Conservation (phyloP, 2,329 filamentous ascomycete genomes). For the Sphaerulina populicola region DNA sequence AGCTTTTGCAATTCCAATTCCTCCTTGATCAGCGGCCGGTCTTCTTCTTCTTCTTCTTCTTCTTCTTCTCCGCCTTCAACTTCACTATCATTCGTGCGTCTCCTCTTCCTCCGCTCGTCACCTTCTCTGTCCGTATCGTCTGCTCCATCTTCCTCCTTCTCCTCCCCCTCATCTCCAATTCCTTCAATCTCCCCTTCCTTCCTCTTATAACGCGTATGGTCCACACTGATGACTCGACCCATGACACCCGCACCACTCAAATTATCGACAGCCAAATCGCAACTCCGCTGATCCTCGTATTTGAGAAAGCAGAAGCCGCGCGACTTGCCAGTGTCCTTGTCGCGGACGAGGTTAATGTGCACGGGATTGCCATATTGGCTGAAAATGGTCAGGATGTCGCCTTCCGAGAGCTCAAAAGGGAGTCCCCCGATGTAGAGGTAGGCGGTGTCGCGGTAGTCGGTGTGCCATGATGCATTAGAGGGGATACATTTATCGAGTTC, state of each 20-base stretch:
- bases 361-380: constrained; percentile 94
- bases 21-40: constrained; percentile 63
- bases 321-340: constrained; percentile 93
- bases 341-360: constrained; percentile 82
- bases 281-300: constrained; percentile 95
- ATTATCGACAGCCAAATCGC: constrained; percentile 93
- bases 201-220: constrained; percentile 85
- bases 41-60: constrained; percentile 35
- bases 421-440: constrained; percentile 94
- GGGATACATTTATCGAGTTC: constrained; percentile 85
- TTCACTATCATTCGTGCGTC: constrained; percentile 23
- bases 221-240: constrained; percentile 73
- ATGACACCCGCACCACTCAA: constrained; percentile 76
- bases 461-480: constrained; percentile 87
- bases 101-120: constrained; percentile 40
- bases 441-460: constrained; percentile 94
- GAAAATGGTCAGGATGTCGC: constrained; percentile 92
- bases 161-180: constrained; percentile 41
- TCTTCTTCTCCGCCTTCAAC: constrained; percentile 36
- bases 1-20: constrained; percentile 70
- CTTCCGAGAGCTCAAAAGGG: constrained; percentile 85
- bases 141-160: constrained; percentile 51
- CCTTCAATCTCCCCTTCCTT: constrained; percentile 57
- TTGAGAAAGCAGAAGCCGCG: constrained; percentile 94
- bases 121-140: constrained; percentile 33